Base-by-base conservation (phyloP, 1,284 basidiomycete genomes). In the Rhodotorula mucilaginosa region DNA sequence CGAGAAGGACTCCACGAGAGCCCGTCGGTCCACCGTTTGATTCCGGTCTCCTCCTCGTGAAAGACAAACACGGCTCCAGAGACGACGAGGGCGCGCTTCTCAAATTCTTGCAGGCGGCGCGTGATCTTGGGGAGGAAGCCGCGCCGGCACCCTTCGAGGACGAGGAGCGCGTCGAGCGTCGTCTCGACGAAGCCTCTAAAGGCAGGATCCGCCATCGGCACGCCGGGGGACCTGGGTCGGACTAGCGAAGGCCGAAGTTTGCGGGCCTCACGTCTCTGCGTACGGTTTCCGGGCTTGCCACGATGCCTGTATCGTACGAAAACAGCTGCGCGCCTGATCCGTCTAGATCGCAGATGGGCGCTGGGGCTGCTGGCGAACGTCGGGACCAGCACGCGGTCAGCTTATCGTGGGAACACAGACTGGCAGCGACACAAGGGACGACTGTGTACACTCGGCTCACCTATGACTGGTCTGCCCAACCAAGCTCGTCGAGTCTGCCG, bases 21-120 rank as follows among this genome's bases (percentile, higher is more conserved):
- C 8, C 95, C 95, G 82, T 99, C 95, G 0, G 96, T 99, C 95
- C 96, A 98, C 63, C 96, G 87, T 83, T 97, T 97, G 84, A 99
- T 98, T 51, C 94, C 94, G 78, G 92, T 93, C 82, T 97, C 93
- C 78, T 92, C 89, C 83, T 97, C 95, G 81, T 99, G 93, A 80
- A 98, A 98, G 71, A 98, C 95, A 79, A 97, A 99, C 47, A 99
- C 92, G 5, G 91, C 91, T 69, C 96, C 96, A 13, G 91, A 93
- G 46, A 89, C 88, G 79, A 99, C 96, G 88, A 96, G 91, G 78
- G 88, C 90, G 71, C 92, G 87, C 82, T 81, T 80, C 72, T 99
- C 96, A 57, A 90, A 87, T 80, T 97, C 95, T 73, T 94, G 92
- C 64, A 99, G 86, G 47, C 96, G 87, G 49, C 96, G 88, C n/a